Evolutionary conservation across 345 rosid species (phyloP).

Genomic region (Acer campestre): DNA sequence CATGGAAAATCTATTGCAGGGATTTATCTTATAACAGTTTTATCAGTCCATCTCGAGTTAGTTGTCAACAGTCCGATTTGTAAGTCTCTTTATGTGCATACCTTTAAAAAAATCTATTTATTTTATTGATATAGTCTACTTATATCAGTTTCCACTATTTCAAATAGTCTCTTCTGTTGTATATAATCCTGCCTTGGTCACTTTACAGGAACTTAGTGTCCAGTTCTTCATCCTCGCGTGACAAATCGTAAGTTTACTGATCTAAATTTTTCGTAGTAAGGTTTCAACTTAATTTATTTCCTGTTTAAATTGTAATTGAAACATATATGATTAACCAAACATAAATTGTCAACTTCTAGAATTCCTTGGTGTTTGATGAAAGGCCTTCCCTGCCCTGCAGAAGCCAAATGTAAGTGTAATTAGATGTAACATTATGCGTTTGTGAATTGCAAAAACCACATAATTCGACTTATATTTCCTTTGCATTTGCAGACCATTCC

Average conservation of each 20-base stretch:
- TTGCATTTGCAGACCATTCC: constrained; percentile 52
- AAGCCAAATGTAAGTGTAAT: constrained; percentile 50
- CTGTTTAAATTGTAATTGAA: neutral
- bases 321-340: neutral
- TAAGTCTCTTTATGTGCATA: constrained; percentile 36
- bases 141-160: neutral
- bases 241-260: constrained; percentile 53
- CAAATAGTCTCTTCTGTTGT: neutral
- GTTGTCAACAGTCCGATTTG: constrained; percentile 52
- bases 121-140: no score
- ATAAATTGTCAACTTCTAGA: constrained; percentile 29
- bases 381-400: constrained; percentile 61
- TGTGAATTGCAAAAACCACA: neutral
- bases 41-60: constrained; percentile 34
- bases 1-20: constrained; percentile 41
- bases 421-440: neutral
- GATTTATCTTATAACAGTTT: constrained; percentile 93
- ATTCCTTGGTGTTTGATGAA: constrained; percentile 65
- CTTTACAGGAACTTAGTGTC: constrained; percentile 69
- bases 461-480: neutral
- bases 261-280: neutral
- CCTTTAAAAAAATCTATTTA: no score
- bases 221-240: constrained; percentile 42
- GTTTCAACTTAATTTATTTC: neutral
- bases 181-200: constrained; percentile 12